A percentile compares a stretch with the other conserved stretches of the same genome.
Conservation (phyloP, 768 basidiomycete species). For the Pilatotrama ljubarskyi region DNA sequence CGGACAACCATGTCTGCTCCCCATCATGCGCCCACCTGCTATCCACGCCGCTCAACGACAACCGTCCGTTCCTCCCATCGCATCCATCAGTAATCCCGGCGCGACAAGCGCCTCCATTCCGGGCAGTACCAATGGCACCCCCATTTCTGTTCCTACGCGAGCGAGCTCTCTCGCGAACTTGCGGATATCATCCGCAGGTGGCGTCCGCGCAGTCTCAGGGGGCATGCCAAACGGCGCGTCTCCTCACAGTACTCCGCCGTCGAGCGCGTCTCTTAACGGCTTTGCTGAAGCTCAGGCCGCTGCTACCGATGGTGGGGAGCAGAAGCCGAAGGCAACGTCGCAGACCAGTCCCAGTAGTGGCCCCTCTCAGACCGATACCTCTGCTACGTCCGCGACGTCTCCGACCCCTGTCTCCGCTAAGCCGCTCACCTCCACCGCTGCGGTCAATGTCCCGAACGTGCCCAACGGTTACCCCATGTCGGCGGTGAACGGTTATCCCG, state of each 20-base stretch:
- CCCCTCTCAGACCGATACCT: slow-evolving; percentile 27
- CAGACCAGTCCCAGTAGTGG: slow-evolving; percentile 16
- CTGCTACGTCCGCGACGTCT: slow-evolving; percentile 13
- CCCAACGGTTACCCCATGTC: slow-evolving; percentile 44
- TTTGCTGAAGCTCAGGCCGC: slow-evolving; percentile 16
- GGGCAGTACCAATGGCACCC: slow-evolving; percentile 38
- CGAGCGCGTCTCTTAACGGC: slow-evolving; percentile 14
- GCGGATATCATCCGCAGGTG: slow-evolving; percentile 61
- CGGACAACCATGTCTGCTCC: slow-evolving; percentile 32
- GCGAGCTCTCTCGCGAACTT: slow-evolving; percentile 53
- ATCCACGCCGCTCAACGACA: slow-evolving; percentile 10
- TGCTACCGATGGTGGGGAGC: slow-evolving; percentile 16
- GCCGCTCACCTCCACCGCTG: slow-evolving; percentile 43
- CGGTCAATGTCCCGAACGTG: slow-evolving; percentile 37
- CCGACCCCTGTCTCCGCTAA: slow-evolving; percentile 49
- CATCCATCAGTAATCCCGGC: slow-evolving; percentile 12
- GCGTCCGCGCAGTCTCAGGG: slow-evolving; percentile 38
- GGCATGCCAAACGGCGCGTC: neutral
- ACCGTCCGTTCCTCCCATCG: slow-evolving; percentile 16
- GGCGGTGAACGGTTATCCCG: slow-evolving; percentile 40
- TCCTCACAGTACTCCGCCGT: slow-evolving; percentile 16
- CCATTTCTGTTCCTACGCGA: slow-evolving; percentile 60
- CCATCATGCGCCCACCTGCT: slow-evolving; percentile 14
- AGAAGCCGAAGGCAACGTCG: slow-evolving; percentile 19
- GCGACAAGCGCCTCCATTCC: slow-evolving; percentile 11